These are phyloP conservation scores for Candida hungchunana DNA, from an alignment of 805 yeast genomes.

Conservation along the genomic window DNA sequence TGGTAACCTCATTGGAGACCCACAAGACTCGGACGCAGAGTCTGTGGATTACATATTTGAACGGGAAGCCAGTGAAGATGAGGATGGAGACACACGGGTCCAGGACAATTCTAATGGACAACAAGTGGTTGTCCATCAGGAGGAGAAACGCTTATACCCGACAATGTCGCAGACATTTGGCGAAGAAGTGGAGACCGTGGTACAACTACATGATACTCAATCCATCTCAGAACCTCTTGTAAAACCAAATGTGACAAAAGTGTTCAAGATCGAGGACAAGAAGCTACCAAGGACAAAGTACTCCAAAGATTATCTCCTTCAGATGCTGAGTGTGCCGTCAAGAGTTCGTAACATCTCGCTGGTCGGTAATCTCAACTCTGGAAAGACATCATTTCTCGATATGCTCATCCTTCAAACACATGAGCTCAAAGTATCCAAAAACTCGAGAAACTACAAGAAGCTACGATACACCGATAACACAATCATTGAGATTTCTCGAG, in stretches of 20 bases:
- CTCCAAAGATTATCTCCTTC: slow-evolving; percentile 57
- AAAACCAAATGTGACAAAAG: slow-evolving; percentile 41
- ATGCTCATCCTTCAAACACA: slow-evolving; percentile 66
- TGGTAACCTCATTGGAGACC: slow-evolving; percentile 61
- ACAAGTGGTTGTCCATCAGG: slow-evolving; percentile 35
- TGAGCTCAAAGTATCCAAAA: slow-evolving; percentile 49
- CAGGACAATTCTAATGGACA: slow-evolving; percentile 8
- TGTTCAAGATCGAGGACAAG: slow-evolving; percentile 45
- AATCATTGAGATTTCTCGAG: slow-evolving; percentile 64
- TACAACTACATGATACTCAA: slow-evolving; percentile 50
- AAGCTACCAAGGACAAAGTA: slow-evolving; percentile 57
- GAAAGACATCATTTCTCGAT: slow-evolving; percentile 80
- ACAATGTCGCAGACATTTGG: slow-evolving; percentile 47
- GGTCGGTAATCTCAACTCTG: slow-evolving; percentile 79
- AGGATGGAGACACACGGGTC: slow-evolving; percentile 17
- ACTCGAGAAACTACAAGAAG: slow-evolving; percentile 46
- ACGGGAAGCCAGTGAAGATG: slow-evolving; percentile 26
- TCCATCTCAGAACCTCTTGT: slow-evolving; percentile 61
- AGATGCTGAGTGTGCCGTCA: slow-evolving; percentile 49
- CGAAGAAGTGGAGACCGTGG: slow-evolving; percentile 59
- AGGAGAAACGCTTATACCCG: slow-evolving; percentile 42
- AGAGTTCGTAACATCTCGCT: slow-evolving; percentile 71
- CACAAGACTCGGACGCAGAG: slow-evolving; percentile 44
- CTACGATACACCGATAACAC: slow-evolving; percentile 72
- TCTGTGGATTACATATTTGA: slow-evolving; percentile 21